Base-by-base conservation (phyloP, 1,284 basidiomycete genomes). In the Apiotrichum veenhuisii region DNA sequence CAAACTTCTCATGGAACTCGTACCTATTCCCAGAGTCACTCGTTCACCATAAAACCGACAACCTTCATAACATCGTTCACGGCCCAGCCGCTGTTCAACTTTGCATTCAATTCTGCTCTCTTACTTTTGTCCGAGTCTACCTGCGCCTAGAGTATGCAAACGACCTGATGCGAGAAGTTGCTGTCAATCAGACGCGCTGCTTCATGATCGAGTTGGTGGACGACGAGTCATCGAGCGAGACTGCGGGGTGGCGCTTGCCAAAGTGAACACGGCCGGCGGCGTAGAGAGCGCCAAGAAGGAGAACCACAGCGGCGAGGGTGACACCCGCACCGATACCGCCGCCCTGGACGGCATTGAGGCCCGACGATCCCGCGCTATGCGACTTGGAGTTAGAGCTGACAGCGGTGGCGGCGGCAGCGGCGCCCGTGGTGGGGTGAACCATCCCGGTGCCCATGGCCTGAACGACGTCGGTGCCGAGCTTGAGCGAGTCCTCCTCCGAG, bases 241-340 rank as follows among this genome's bases (percentile, higher is more conserved):
- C 34, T 9, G 34, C 22, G 15, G 34, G 22, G 20, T 26, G 15
- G 47, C 47, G 47, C 43, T 36, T 45, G 23, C 51, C 51, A 25
- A 52, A 52, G 51, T 52, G 51, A 34, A 52, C 15, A 14, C 47
- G 51, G 43, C 51, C 51, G 14, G 30, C n/a, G 25, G 51, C 51
- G 17, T 40, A 52, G 36, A 52, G 51, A n/a, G 51, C 43, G 18
- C 23, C 51, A 25, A 52, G 34, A 25, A 40, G 23, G 8, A 45
- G 22, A 15, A 14, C 12, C 9, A 52, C 25, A 25, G 36, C 43
- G 8, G 15, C 51, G 14, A 45, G 23, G 11, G 51, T 38, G 51
- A 45, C 51, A 46, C 51, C 51, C 11, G 51, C 51, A 30, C 51
- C 51, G 43, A 52, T 46, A 25, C 51, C 51, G 30, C 51, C 51